These are phyloP conservation scores for Podosphaera fusca DNA, from an alignment of 2,329 filamentous ascomycete genomes.

Conservation along the genomic window DNA sequence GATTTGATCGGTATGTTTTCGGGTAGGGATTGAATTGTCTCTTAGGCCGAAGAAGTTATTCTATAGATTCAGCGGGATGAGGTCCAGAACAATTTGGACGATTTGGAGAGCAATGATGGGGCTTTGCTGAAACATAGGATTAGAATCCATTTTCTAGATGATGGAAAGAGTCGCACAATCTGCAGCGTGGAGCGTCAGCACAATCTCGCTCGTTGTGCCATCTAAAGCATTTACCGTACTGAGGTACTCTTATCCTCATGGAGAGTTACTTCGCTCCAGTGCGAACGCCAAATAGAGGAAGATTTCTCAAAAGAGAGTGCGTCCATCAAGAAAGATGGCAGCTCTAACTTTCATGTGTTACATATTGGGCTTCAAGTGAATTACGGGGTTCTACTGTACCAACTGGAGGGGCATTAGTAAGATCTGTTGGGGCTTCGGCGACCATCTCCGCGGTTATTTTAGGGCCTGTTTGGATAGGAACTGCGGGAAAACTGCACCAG, in stretches of 20 bases:
- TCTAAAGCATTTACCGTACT: background rate
- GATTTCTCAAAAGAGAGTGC: background rate
- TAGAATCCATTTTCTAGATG: background rate
- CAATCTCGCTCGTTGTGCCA: background rate
- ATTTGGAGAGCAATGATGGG: background rate
- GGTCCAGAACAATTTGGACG: background rate
- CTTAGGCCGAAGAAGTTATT: background rate
- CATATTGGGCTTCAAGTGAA: background rate
- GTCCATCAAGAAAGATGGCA: background rate
- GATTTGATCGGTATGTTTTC: background rate
- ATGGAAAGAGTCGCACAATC: background rate
- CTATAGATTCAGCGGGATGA: background rate
- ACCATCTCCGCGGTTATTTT: background rate
- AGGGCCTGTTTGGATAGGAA: no score
- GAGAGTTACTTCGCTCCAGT: background rate
- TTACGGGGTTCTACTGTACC: background rate
- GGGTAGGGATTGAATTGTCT: background rate
- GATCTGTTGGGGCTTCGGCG: background rate
- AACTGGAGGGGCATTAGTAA: background rate
- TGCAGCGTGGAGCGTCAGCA: background rate
- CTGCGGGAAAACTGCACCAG: no score
- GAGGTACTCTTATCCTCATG: background rate
- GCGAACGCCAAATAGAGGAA: background rate
- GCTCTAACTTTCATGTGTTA: background rate
- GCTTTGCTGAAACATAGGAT: background rate